These are phyloP conservation scores for Tylopilus sp. DNA, from an alignment of 1,284 basidiomycete genomes.

Conservation along the genomic window DNA sequence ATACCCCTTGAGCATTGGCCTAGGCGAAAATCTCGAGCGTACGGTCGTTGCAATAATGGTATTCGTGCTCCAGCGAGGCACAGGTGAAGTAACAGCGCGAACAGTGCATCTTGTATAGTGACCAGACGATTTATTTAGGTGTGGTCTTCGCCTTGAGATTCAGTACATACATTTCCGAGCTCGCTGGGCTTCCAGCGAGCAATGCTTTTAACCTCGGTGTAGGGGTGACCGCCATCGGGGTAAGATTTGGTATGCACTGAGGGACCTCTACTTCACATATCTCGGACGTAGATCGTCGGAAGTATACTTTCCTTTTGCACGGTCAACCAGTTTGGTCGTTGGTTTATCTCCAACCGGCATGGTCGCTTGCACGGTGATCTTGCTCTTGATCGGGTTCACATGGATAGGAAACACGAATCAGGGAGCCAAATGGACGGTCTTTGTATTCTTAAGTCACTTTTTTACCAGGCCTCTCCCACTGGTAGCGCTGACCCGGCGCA, in stretches of 20 bases:
- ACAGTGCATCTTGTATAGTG: not conserved
- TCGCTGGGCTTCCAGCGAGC: conserved; percentile 26
- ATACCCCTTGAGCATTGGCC: not conserved
- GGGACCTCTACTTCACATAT: not conserved
- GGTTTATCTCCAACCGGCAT: conserved; percentile 30
- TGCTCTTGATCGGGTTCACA: conserved; percentile 29
- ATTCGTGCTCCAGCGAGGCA: conserved; percentile 30
- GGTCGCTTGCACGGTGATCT: conserved; percentile 22
- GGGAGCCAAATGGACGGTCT: conserved; percentile 11
- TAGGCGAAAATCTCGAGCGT: conserved; percentile 27
- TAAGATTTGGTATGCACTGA: not conserved
- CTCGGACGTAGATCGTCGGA: conserved; percentile 19
- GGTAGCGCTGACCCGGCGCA: not conserved
- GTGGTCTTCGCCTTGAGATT: conserved; percentile 30
- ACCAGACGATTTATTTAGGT: conserved; percentile 14
- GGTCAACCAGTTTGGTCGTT: conserved; percentile 27
- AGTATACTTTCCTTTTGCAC: conserved; percentile 28
- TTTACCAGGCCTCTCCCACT: no score
- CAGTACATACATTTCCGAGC: conserved; percentile 32
- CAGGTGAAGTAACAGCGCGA: conserved; percentile 15
- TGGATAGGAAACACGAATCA: conserved; percentile 20
- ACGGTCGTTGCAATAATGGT: conserved; percentile 33
- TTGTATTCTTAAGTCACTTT: not conserved
- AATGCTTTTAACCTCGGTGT: conserved; percentile 28
- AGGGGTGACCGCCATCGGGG: conserved; percentile 25